Percentiles rank a stretch among this genome's conserved stretches.
phyloP scores from a whole-genome alignment of 768 basidiomycete genomes.

The Lactarius akahatsu region DNA sequence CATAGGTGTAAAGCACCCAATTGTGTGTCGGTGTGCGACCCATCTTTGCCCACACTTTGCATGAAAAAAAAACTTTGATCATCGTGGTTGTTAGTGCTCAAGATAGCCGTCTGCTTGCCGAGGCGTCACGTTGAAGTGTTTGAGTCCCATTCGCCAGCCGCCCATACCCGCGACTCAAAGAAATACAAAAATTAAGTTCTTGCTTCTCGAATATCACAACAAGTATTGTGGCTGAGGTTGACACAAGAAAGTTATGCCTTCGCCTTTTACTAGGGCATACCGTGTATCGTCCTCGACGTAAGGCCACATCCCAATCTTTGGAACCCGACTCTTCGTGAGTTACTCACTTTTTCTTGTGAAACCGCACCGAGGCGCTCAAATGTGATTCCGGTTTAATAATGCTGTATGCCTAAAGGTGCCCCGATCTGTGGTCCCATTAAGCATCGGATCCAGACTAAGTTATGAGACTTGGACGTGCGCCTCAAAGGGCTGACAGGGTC shows the following conservation, averaged over 20 bases:
- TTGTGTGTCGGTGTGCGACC: no score
- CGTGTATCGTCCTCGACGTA: constrained; percentile 42
- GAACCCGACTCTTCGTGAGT: constrained; percentile 28
- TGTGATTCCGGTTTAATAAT: constrained; percentile 13
- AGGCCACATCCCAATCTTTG: constrained; percentile 27
- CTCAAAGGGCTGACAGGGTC: constrained; percentile 45
- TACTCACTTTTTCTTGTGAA: neutral
- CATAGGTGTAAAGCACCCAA: no score
- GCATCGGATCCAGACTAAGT: constrained; percentile 35
- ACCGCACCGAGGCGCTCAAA: neutral
- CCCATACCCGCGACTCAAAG: constrained; percentile 16
- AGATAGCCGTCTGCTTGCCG: no score
- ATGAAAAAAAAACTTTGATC: no score
- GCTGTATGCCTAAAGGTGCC: neutral
- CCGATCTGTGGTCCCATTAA: neutral
- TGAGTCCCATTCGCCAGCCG: no score
- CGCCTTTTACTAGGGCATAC: constrained; percentile 71
- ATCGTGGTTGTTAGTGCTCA: no score
- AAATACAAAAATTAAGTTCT: constrained; percentile 16
- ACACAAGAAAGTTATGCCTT: constrained; percentile 48
- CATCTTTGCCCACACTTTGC: no score
- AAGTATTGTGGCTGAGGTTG: constrained; percentile 14
- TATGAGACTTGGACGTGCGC: constrained; percentile 54
- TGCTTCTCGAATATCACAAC: neutral
- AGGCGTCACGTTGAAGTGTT: no score